Conservation (phyloP, 2,329 filamentous ascomycete species). For the Chalara sp. region DNA sequence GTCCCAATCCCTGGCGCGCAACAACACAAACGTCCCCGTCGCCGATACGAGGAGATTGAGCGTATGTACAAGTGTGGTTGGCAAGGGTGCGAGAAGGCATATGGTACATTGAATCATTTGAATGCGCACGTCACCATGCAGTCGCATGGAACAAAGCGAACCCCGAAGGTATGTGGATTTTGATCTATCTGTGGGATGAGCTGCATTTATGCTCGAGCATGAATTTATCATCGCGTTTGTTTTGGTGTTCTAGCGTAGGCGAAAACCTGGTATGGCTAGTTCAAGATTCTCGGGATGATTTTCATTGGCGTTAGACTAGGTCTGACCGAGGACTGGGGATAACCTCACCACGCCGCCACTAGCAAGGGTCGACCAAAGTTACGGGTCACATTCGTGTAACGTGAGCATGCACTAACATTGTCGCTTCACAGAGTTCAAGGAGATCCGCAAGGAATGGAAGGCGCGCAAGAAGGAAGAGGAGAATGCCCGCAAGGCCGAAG, state of each 20-base stretch:
- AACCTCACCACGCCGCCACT: conserved; percentile 31
- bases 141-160: conserved; percentile 88
- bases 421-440: conserved; percentile 77
- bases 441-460: conserved; percentile 99
- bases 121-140: conserved; percentile 99
- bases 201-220: no score
- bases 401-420: conserved; percentile 18
- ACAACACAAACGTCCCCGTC: conserved; percentile 90
- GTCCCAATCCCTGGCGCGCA: conserved; percentile 95
- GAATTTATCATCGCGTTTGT: background rate
- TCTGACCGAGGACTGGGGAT: conserved; percentile 39
- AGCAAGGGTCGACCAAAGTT: conserved; percentile 31
- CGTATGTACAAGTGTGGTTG: conserved; percentile 99
- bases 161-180: conserved; percentile 73
- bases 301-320: conserved; percentile 40
- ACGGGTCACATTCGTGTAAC: conserved; percentile 25
- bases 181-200: background rate
- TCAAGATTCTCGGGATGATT: conserved; percentile 10
- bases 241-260: background rate
- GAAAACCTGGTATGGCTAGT: background rate
- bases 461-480: conserved; percentile 99
- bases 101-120: conserved; percentile 92
- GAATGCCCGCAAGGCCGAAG: conserved; percentile 78
- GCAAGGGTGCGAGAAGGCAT: conserved; percentile 98
- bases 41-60: conserved; percentile 97